phyloP scores from a whole-genome alignment of 345 rosid species.

The Luvunga scandens region DNA sequence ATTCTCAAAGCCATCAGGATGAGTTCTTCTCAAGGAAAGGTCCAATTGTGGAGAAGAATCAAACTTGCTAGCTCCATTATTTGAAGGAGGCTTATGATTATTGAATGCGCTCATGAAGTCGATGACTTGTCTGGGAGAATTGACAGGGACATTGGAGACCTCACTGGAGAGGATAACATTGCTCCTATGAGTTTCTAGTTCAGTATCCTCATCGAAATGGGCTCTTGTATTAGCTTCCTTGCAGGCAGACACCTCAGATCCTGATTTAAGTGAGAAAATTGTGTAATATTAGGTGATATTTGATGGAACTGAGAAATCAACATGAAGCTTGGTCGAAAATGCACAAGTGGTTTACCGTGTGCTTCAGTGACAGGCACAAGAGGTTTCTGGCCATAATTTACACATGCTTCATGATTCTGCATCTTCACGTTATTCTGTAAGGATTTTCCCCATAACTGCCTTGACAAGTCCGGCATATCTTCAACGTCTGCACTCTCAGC shows the following conservation, averaged over 20 bases:
- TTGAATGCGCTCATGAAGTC: slow-evolving; percentile 73
- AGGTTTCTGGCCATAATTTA: slow-evolving; percentile 21
- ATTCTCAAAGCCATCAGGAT: slow-evolving; percentile 35
- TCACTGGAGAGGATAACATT: slow-evolving; percentile 21
- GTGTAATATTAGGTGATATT: slow-evolving; percentile 13
- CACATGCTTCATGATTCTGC: slow-evolving; percentile 22
- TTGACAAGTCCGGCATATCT: slow-evolving; percentile 27
- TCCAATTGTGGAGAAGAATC: slow-evolving; percentile 56
- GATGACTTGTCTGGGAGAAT: slow-evolving; percentile 50
- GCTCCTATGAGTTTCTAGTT: slow-evolving; percentile 24
- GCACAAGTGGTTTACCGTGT: slow-evolving; percentile 30
- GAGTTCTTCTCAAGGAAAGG: slow-evolving; percentile 71
- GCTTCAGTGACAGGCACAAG: slow-evolving; percentile 29
- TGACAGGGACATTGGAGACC: slow-evolving; percentile 20
- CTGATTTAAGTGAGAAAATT: slow-evolving; percentile 13
- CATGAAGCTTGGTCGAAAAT: slow-evolving; percentile 8
- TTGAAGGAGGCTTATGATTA: slow-evolving; percentile 27
- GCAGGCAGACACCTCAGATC: slow-evolving; percentile 23
- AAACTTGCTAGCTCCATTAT: slow-evolving; percentile 29
- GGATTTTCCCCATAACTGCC: slow-evolving; percentile 23
- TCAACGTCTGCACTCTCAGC: slow-evolving; percentile 49
- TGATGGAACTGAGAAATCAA: neutral
- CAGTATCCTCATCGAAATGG: slow-evolving; percentile 20
- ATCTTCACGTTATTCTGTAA: slow-evolving; percentile 15
- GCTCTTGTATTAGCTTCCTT: slow-evolving; percentile 17